Conservation (phyloP, 495 filamentous ascomycete genomes). For the Penicillium salamii region DNA sequence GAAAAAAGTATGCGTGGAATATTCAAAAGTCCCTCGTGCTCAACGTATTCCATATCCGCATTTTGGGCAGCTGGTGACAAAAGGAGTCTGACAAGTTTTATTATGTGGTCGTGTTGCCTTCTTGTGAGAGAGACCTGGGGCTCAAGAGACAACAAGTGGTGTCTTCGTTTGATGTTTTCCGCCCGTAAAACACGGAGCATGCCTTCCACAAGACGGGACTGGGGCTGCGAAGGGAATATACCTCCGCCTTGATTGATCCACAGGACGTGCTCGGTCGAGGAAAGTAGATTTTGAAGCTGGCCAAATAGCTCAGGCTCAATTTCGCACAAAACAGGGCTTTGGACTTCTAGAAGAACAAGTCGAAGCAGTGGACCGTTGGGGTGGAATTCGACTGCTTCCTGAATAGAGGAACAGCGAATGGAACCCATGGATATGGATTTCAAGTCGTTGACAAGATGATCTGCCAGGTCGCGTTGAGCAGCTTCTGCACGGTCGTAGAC, state of each 20-base stretch:
- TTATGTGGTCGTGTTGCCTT: not conserved
- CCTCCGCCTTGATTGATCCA: slow-evolving; percentile 13
- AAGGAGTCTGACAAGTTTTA: not conserved
- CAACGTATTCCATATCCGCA: slow-evolving; percentile 12
- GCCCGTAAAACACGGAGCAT: slow-evolving; percentile 9
- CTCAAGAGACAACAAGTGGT: slow-evolving; percentile 8
- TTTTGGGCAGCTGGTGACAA: not conserved
- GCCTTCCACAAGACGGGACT: slow-evolving; percentile 14
- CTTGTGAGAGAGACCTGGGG: not conserved
- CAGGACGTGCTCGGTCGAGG: slow-evolving; percentile 1
- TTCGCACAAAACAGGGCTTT: not conserved
- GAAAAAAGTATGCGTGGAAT: slow-evolving; percentile 6
- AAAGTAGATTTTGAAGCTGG: slow-evolving; percentile 5
- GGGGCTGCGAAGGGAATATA: not conserved
- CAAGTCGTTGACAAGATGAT: not conserved
- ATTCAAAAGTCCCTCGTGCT: slow-evolving; percentile 9
- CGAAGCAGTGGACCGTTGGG: not conserved
- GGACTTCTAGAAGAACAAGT: not conserved
- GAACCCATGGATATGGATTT: not conserved
- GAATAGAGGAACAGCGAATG: not conserved
- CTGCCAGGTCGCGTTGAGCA: not conserved
- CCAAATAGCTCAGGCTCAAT: slow-evolving; percentile 1
- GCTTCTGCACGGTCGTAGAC: not conserved
- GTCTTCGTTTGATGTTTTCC: slow-evolving; percentile 4
- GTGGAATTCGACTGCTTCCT: not conserved